A percentile compares a stretch with the other conserved stretches of the same genome.
Conservation (phyloP, 208 protist species). For the Phytomonas francai region DNA sequence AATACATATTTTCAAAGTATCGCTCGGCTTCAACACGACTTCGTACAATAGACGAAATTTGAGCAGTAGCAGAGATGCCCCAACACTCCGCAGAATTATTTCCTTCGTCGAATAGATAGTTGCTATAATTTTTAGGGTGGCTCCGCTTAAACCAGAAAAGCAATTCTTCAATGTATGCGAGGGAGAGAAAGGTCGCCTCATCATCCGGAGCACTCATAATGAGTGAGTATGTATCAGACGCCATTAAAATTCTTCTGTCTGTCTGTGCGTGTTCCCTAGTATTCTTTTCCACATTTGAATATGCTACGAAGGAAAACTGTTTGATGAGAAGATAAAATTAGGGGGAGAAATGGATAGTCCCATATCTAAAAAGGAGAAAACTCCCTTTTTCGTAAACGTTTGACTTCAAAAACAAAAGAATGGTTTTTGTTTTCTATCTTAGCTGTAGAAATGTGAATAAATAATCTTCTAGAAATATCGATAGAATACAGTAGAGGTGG, state of each 20-base stretch:
- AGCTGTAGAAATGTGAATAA: neutral
- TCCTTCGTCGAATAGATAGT: conserved; percentile 5
- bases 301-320: neutral
- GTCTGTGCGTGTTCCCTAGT: neutral
- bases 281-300: neutral
- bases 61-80: neutral
- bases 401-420: neutral
- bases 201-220: conserved; percentile 25
- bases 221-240: conserved; percentile 12
- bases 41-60: neutral
- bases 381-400: neutral
- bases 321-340: neutral
- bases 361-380: neutral
- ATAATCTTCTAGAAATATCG: neutral
- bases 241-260: neutral
- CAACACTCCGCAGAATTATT: neutral
- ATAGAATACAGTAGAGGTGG: neutral
- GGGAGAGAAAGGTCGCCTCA: conserved; percentile 64
- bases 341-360: neutral
- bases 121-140: neutral
- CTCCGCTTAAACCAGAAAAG: neutral
- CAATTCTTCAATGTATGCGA: conserved; percentile 58
- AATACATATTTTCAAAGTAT: conserved; percentile 1
- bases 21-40: neutral
- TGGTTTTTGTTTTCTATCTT: neutral